Evolutionary conservation across 345 rosid species (phyloP).

Genomic region (Cardamine occulta): DNA sequence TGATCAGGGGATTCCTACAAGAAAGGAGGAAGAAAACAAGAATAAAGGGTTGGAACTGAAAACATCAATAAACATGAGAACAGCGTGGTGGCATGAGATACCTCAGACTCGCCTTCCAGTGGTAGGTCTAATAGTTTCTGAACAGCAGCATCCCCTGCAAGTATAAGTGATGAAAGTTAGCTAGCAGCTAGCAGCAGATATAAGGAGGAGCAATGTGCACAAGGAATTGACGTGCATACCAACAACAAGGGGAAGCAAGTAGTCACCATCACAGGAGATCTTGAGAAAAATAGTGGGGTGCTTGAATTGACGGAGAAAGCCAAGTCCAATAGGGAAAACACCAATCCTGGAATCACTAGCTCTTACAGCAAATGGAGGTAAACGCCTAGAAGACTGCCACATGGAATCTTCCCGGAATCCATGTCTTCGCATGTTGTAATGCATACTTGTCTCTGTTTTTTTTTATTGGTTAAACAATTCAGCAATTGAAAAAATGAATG

Average conservation of each 20-base stretch:
- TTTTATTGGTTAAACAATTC: neutral
- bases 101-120: slow-evolving; percentile 52
- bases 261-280: slow-evolving; percentile 84
- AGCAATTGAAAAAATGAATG: neutral
- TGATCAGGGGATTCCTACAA: slow-evolving; percentile 75
- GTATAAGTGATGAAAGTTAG: slow-evolving; percentile 32
- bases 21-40: neutral
- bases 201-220: neutral
- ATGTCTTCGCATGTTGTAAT: slow-evolving; percentile 45
- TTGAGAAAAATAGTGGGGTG: slow-evolving; percentile 88
- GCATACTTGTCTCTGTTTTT: slow-evolving; percentile 44
- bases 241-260: slow-evolving; percentile 75
- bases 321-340: slow-evolving; percentile 50
- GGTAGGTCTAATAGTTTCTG: slow-evolving; percentile 59
- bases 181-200: neutral
- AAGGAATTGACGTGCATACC: slow-evolving; percentile 55
- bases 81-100: slow-evolving; percentile 35
- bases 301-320: slow-evolving; percentile 66
- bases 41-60: neutral
- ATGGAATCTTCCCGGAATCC: slow-evolving; percentile 44
- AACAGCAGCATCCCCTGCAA: slow-evolving; percentile 75
- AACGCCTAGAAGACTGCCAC: slow-evolving; percentile 36
- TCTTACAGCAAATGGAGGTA: slow-evolving; percentile 19
- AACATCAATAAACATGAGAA: neutral
- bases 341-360: slow-evolving; percentile 44